Base-by-base conservation (phyloP, 2,329 filamentous ascomycete species). In the Amauroascus verrucosus region DNA sequence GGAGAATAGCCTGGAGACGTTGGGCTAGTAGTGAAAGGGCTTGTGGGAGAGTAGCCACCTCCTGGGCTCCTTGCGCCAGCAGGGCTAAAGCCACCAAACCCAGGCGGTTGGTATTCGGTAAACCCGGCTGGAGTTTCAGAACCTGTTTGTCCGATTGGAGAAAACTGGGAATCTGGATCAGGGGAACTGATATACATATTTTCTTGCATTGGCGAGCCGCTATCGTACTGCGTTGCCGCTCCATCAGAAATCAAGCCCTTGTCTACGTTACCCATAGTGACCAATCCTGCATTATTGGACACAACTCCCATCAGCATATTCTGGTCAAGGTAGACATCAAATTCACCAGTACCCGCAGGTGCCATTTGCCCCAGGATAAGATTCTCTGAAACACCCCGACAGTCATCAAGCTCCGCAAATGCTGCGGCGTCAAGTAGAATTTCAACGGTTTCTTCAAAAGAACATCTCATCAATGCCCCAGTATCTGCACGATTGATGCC, bases 401-500 rank as follows among this genome's bases (percentile, higher is more conserved):
- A 98, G 71, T 98, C 93, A 66, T 98, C 93, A 30, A 98, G 79
- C 70, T 98, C 93, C 67, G 93, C 93, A 48, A 88, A 88, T 14
- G 89, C 88, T 22, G 93, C 93, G 57, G 93, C 94, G 67, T 98
- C 93, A 18, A 98, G 82, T 51, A 98, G 77, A 76, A 98, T 98
- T 67, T 98, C 94, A 38, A 98, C 93, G 0, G 93, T 98, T 71
- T 98, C 94, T 72, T 98, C 93, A 73, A 98, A 98, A 1, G 93
- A 98, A 77, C 94, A 98, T 70, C 93, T 86, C 93, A 98, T 98
- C 63, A 98, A 78, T 8, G 93, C 94, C 76, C 93, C 93, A 57
- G 94, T 98, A 67, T 98, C 93, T 24, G 91, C 88, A 63, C 93
- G 84, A 75, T 98, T 98, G 75, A 98, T 98, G 73, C 93, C 93